Conservation (phyloP, 2,329 filamentous ascomycete species). For the Alternaria solani region DNA sequence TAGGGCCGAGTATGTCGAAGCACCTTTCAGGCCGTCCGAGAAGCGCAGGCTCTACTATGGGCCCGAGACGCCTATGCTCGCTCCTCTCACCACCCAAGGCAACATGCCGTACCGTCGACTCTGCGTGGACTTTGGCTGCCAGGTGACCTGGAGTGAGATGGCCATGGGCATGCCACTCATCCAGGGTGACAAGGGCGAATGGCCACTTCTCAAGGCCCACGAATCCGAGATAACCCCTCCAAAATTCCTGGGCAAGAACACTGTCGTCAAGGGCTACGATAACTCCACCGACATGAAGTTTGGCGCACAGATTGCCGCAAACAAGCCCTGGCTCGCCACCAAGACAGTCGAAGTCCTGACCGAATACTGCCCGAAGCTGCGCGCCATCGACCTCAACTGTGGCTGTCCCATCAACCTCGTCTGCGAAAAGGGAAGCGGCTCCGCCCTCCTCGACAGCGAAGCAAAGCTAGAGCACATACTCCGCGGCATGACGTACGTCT, state of each 20-base stretch:
- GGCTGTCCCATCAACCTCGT: conserved; percentile 97
- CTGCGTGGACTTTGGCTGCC: conserved; percentile 86
- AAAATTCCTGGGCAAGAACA: conserved; percentile 64
- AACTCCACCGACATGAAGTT: conserved; percentile 85
- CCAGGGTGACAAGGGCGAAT: conserved; percentile 89
- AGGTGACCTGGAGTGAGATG: conserved; percentile 98
- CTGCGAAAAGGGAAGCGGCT: conserved; percentile 86
- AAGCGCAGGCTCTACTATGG: conserved; percentile 95
- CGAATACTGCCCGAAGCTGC: conserved; percentile 78
- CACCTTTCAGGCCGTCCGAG: conserved; percentile 88
- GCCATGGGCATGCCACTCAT: conserved; percentile 89
- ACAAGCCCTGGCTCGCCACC: conserved; percentile 88
- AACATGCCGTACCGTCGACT: conserved; percentile 94
- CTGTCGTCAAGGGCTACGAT: conserved; percentile 78
- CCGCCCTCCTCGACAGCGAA: conserved; percentile 86
- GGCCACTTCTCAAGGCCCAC: conserved; percentile 94
- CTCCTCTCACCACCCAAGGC: conserved; percentile 93
- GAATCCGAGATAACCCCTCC: conserved; percentile 80
- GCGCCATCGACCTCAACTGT: conserved; percentile 94
- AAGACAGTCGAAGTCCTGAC: conserved; percentile 87
- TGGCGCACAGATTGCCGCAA: conserved; percentile 90
- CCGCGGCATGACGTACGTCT: conserved; percentile 93
- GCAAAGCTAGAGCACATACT: conserved; percentile 94
- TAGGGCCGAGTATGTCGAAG: conserved; percentile 82
- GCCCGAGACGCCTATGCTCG: conserved; percentile 89